Evolutionary conservation across 768 basidiomycete genomes (phyloP).

Genomic region (Pleurotus tuber-regium): DNA sequence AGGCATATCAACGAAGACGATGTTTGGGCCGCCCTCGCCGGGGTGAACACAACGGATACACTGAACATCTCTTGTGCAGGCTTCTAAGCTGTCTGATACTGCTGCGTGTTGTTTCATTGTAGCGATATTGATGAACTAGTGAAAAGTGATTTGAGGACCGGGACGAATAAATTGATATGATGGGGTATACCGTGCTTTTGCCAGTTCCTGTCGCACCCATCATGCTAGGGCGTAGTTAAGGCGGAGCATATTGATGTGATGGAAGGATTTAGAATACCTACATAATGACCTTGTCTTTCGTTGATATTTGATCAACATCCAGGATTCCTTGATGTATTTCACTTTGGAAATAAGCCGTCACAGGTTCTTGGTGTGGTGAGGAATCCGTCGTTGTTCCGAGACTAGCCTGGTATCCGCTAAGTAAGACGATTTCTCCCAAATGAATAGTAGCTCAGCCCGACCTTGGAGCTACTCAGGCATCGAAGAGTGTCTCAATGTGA

Average conservation of each 20-base stretch:
- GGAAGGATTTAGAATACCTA: not conserved
- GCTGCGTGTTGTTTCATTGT: slow-evolving; percentile 4
- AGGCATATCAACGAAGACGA: slow-evolving; percentile 25
- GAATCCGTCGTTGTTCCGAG: no score
- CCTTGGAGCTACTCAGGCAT: no score
- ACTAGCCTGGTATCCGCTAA: no score
- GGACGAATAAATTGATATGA: not conserved
- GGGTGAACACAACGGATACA: slow-evolving; percentile 17
- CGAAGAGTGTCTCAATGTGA: no score
- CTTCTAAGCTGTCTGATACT: slow-evolving; percentile 18
- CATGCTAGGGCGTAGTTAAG: slow-evolving; percentile 18
- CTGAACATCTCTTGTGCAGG: slow-evolving; percentile 21
- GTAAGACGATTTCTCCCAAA: no score
- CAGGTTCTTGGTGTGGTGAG: not conserved
- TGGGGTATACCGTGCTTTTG: slow-evolving; percentile 24
- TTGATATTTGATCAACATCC: not conserved
- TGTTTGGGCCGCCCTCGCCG: slow-evolving; percentile 14
- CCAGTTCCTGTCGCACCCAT: slow-evolving; percentile 28
- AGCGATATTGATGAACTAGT: slow-evolving; percentile 24
- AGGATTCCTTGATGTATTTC: not conserved
- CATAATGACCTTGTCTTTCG: not conserved
- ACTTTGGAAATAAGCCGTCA: not conserved
- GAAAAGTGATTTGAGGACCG: not conserved
- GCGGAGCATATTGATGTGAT: not conserved
- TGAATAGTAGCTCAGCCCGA: no score